Percentiles rank a stretch among this genome's conserved stretches.
Conservation (phyloP, 2,329 filamentous ascomycete species). For the Aureobasidium sp. region DNA sequence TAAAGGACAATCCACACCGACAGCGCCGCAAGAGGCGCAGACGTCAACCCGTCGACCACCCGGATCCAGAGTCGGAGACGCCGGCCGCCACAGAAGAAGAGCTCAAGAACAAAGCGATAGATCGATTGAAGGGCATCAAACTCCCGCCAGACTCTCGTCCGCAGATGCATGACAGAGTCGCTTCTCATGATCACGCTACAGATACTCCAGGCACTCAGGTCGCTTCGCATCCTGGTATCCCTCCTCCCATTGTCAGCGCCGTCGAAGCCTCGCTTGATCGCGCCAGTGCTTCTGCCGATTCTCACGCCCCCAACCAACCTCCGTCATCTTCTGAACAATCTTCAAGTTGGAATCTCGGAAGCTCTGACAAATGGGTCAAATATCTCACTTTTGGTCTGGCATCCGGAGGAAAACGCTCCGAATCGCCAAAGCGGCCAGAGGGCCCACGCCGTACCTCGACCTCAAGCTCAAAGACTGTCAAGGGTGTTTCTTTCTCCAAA, state of each 20-base stretch:
- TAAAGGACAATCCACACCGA: conserved; percentile 68
- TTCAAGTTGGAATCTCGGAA: conserved; percentile 27
- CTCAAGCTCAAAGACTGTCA: conserved; percentile 18
- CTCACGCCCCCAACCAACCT: conserved; percentile 14
- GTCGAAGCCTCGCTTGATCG: conserved; percentile 36
- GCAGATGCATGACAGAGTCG: conserved; percentile 19
- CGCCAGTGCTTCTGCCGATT: conserved; percentile 31
- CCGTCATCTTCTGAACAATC: conserved; percentile 7
- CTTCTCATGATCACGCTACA: conserved; percentile 21
- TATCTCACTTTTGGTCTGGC: conserved; percentile 40
- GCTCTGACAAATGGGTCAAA: conserved; percentile 41
- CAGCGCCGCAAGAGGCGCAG: conserved; percentile 43
- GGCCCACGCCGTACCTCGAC: conserved; percentile 18
- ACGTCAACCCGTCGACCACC: conserved; percentile 22
- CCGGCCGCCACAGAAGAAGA: neutral
- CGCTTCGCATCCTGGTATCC: conserved; percentile 30
- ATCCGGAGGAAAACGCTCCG: conserved; percentile 14
- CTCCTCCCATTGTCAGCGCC: conserved; percentile 38
- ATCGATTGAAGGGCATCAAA: neutral
- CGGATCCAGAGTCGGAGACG: neutral
- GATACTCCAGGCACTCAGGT: conserved; percentile 9
- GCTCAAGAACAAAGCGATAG: neutral
- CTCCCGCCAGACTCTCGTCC: conserved; percentile 16
- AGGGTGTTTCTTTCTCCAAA: conserved; percentile 3
- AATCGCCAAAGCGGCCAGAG: conserved; percentile 16